Evolutionary conservation across 2,329 filamentous ascomycete genomes (phyloP), one percentile per base, ranked within the genome.

Genomic region (Mycocentrospora acerina): DNA sequence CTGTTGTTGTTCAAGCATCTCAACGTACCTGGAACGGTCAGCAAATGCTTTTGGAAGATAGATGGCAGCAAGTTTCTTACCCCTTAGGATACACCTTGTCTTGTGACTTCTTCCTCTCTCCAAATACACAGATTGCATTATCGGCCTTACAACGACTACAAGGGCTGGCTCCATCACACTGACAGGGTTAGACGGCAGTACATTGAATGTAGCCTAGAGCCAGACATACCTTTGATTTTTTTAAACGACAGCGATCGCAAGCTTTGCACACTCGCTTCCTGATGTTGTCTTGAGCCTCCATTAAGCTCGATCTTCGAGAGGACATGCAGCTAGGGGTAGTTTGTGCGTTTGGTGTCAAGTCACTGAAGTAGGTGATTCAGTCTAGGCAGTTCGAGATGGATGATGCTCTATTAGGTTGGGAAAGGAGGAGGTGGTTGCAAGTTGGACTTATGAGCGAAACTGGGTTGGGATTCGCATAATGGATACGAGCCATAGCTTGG

Each of bases 51-150:
- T 9, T n/a, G n/a, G n/a, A n/a, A 4, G 10, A 19, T 8, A 29
- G 12, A 16, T 9, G 22, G 25, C 14, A 29, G 15, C 3, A 22
- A 2, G 4, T n/a, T 16, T 42, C 53, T 10, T 64, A 83, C 76
- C 81, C 81, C 68, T 83, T 84, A n/a, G 81, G 81, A 61, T 83
- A 83, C 31, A 82, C 76, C 63, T 83, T 83, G 64, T 84, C 81
- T 53, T 82, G 79, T 6, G 77, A 76, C 71, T 82, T 83, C 62
- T 83, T 84, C 38, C 80, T 71, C 58, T 83, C 80, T 22, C 80
- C 80, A 64, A 82, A 84, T 4, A 82, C 76, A 52, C 81, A 84
- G 44, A 82, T 80, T 27, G 78, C 76, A 60, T 83, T 82, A 62
- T 84, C 81, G 44, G 77, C 73, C 57, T 78, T 78, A 65, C 81